Base-by-base conservation (phyloP, 2,329 filamentous ascomycete genomes). In the Ceratocystis albifundus region DNA sequence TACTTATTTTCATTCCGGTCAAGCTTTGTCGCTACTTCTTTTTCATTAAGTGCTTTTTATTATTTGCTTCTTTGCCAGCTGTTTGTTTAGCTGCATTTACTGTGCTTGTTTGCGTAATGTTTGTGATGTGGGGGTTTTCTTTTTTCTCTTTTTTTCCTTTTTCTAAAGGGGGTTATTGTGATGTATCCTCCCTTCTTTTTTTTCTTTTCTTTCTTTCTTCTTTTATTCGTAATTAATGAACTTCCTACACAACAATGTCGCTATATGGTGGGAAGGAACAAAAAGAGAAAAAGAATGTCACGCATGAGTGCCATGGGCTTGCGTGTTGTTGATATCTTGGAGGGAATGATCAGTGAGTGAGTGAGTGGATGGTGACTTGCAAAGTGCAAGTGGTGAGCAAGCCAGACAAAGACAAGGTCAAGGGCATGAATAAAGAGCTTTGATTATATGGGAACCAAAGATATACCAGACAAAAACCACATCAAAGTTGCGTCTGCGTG, bases 1-100 rank as follows among this genome's bases (percentile, higher is more conserved):
- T 61, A n/a, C 65, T 63, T 41, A 5, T 65, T 50, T 46, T 63
- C 61, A 48, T 67, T 61, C 32, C 10, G 15, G 20, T 59, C 28
- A 20, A 32, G 30, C 22, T 64, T 22, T 46, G n/a, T 4, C 8
- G 28, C 45, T 10, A n/a, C 45, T 25, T 57, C n/a, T 65, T 57
- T 8, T 65, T 57, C 12, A 41, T 61, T 48, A 45, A 8, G 20
- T 17, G 17, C 46, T 65, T 59, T 53, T 28, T 28, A n/a, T n/a
- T 15, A n/a, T n/a, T 15, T 53, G 48, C 22, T 28, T 28, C 20
- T 15, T 15, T 53, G 22, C 48, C 15, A 12, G 22, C 15, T 53
- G 10, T 28, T 53, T 22, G 48, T 25, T 53, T n/a, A n/a, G 46
- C 46, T 48, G 15, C 48, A 53, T 15, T 36, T 59, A 6, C 41